These are phyloP conservation scores for Acacia concinna DNA, from an alignment of 331 rosid species.

Conservation along the genomic window DNA sequence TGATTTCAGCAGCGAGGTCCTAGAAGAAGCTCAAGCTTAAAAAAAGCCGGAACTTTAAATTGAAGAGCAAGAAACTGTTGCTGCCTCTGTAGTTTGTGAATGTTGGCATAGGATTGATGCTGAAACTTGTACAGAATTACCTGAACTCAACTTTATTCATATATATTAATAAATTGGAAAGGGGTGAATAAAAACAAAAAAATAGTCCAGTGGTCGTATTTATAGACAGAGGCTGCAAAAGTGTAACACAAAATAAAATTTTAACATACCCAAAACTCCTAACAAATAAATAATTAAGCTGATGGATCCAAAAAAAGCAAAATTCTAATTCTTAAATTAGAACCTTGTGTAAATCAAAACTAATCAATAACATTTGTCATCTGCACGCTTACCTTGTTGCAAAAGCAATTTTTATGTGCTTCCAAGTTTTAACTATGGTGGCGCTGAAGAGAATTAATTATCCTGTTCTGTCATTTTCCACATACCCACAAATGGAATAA, in stretches of 20 bases:
- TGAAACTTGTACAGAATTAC: neutral
- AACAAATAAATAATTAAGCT: neutral
- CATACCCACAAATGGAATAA: neutral
- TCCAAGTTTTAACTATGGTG: neutral
- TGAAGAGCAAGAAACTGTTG: neutral
- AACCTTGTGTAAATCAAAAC: neutral
- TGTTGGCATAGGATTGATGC: neutral
- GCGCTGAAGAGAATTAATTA: neutral
- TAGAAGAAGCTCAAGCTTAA: slow-evolving; percentile 6
- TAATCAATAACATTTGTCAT: neutral
- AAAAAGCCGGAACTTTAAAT: slow-evolving; percentile 7
- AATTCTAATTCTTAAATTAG: neutral
- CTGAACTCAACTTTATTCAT: neutral
- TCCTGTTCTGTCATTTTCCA: neutral
- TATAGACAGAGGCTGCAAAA: neutral
- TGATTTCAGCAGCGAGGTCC: neutral
- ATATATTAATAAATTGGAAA: neutral
- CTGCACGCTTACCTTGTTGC: neutral
- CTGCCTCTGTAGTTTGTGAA: neutral
- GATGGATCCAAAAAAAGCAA: neutral
- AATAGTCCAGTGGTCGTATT: neutral
- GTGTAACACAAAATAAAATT: neutral
- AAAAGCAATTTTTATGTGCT: neutral
- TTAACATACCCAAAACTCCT: neutral
- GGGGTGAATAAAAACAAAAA: neutral